Evolutionary conservation across 495 filamentous ascomycete species (phyloP), one percentile per base, ranked within the genome.

Genomic region (Tetracladium setigerum): DNA sequence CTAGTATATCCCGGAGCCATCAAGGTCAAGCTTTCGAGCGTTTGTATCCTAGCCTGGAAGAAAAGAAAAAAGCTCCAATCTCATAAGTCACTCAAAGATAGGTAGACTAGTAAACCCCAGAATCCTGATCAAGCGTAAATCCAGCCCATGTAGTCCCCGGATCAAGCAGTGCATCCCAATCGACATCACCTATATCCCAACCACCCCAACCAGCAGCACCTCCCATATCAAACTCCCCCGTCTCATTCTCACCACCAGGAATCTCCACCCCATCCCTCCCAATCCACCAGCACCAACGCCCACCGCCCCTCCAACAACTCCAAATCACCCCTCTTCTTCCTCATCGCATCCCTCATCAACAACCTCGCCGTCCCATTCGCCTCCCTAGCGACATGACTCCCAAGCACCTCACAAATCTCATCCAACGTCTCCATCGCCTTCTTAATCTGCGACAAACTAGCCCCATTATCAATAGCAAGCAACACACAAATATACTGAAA

Each of bases 401-500:
- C 52, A 30, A 71, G 74, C 0, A 55, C 60, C 18, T 50, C 62
- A 1, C 62, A 61, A 11, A 76, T 66, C 4, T 65, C 48, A 7
- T 64, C 60, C 15, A 79, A 49, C 1, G 67, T 68, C 30, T 66
- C 55, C 63, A 79, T 64, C 7, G 76, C 72, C 10, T 65, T 62
- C 0, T 63, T 55, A 11, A 79, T 56, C 46, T 72, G 58, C 7
- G 59, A 54, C 8, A 78, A 55, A 2, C 70, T 70, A 8, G 68
- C 58, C 0, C 62, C 52, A 0, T 62, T 72, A 41, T 73, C 72
- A 47, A 79, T 65, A 11, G 67, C 68, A 7, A 79, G 62, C 12
- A 77, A 64, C 3, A 74, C 53, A 44, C 72, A 72, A 30, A 72
- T 62, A 35, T 67, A 67, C 24, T 79, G 74, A 41, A 79, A 77